phyloP scores from a whole-genome alignment of 257 asterid genomes.

The Solanum rostratum region DNA sequence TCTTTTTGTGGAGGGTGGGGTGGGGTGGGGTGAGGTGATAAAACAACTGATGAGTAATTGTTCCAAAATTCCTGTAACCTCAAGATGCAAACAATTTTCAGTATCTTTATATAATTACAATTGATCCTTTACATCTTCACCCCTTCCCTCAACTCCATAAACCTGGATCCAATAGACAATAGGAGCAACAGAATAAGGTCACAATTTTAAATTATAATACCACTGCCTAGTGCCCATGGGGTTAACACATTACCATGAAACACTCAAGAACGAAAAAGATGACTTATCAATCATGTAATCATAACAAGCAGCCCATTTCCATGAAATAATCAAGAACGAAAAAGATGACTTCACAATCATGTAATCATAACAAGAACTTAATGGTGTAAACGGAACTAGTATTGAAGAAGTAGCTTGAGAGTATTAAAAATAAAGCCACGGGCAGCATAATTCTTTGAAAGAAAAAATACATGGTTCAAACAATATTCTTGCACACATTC shows the following conservation, averaged over 20 bases:
- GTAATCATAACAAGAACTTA: background rate
- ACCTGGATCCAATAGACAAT: background rate
- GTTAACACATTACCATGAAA: background rate
- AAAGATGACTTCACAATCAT: background rate
- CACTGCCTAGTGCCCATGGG: background rate
- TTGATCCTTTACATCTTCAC: too few relatives aligned
- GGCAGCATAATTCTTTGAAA: background rate
- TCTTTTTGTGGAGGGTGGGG: background rate
- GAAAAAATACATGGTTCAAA: background rate
- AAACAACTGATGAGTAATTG: too few relatives aligned
- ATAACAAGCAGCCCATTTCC: background rate
- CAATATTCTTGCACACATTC: background rate
- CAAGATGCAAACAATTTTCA: too few relatives aligned
- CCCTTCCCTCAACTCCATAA: background rate
- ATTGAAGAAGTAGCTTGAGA: background rate
- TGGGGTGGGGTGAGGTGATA: background rate
- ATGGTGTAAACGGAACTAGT: background rate
- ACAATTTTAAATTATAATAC: background rate
- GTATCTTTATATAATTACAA: too few relatives aligned
- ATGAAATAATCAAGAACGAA: background rate
- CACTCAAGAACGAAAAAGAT: background rate
- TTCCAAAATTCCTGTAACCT: too few relatives aligned
- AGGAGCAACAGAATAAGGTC: background rate
- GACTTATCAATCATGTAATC: background rate
- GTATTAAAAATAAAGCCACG: background rate